Conservation (phyloP, 2,329 filamentous ascomycete species). For the Sporothrix brunneoviolacea region DNA sequence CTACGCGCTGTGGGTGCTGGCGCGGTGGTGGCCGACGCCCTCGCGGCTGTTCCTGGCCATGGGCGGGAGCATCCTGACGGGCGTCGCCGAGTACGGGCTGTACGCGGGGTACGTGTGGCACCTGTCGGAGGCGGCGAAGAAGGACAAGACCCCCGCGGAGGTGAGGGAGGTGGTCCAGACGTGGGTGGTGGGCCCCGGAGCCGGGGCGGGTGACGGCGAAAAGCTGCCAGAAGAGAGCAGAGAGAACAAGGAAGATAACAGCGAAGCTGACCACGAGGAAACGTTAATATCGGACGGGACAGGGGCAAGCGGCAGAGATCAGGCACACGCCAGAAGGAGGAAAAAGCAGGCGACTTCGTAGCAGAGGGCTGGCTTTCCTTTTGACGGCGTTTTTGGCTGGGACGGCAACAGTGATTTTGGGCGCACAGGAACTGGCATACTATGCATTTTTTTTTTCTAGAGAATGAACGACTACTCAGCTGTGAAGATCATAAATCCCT, state of each 20-base stretch:
- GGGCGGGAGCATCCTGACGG: constrained; percentile 62
- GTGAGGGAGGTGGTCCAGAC: constrained; percentile 63
- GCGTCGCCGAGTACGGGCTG: constrained; percentile 68
- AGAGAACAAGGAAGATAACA: constrained; percentile 12
- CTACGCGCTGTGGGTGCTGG: constrained; percentile 70
- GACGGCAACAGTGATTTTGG: no score
- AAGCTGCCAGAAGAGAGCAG: constrained; percentile 12
- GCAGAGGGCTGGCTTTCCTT: not conserved
- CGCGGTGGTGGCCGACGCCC: constrained; percentile 68
- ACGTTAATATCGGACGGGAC: not conserved
- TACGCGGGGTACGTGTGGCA: constrained; percentile 70
- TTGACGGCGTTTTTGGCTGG: not conserved
- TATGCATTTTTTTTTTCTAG: no score
- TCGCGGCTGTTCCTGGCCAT: constrained; percentile 64
- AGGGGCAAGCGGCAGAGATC: not conserved
- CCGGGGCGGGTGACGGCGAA: constrained; percentile 23
- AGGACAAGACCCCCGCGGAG: constrained; percentile 55
- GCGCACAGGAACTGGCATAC: no score
- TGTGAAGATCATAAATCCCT: no score
- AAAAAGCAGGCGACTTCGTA: not conserved
- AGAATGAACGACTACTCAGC: no score
- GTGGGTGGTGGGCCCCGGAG: constrained; percentile 54
- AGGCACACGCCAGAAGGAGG: not conserved
- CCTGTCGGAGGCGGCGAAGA: constrained; percentile 59
- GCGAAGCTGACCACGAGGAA: not conserved